Base-by-base conservation (phyloP, 805 yeast genomes). In the Hanseniaspora nectarophila region DNA sequence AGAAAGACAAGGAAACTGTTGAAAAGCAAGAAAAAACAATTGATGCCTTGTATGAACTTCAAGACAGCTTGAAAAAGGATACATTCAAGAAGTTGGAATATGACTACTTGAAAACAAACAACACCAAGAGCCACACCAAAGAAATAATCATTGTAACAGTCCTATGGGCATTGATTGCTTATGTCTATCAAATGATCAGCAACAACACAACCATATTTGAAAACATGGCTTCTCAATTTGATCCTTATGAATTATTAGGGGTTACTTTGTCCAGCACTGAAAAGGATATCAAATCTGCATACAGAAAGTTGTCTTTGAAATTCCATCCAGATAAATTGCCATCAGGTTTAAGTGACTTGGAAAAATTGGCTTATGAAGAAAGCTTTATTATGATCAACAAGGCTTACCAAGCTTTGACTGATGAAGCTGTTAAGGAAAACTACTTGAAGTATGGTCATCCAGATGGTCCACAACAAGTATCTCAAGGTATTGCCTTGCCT, bases 401-500 rank as follows among this genome's bases (percentile, higher is more conserved):
- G 67, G 99, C 99, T 24, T 88, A 94, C 69, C 85, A 88, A 67
- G 86, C 98, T 0, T 75, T 92, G 57, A 94, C 98, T 13, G 97
- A 92, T 67, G 96, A 86, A 59, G 75, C 73, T 10, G 80, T 85
- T 3, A 83, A 79, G 60, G 85, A 85, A 59, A 92, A 92, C 64
- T 88, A 77, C 65, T 70, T 82, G 60, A 81, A 78, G 59, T 92
- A 82, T 62, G 99, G 99, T 46, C 95, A 94, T 64, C 99, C 99
- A 4, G 99, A 92, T 70, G 98, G 98, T 40, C 95, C 95, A 39
- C 95, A 86, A 67, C 85, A 85, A 26, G 74, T 82, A 18, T 71
- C 82, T 20, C 96, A 87, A 64, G 98, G 98, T 56, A 88, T 92
- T 66, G 99, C 97, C 0, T 70, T 92, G 58, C 99, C 99, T 31